Evolutionary conservation across 1,284 basidiomycete genomes (phyloP), one percentile per base, ranked within the genome.

Genomic region (Pisolithus thermaeus): DNA sequence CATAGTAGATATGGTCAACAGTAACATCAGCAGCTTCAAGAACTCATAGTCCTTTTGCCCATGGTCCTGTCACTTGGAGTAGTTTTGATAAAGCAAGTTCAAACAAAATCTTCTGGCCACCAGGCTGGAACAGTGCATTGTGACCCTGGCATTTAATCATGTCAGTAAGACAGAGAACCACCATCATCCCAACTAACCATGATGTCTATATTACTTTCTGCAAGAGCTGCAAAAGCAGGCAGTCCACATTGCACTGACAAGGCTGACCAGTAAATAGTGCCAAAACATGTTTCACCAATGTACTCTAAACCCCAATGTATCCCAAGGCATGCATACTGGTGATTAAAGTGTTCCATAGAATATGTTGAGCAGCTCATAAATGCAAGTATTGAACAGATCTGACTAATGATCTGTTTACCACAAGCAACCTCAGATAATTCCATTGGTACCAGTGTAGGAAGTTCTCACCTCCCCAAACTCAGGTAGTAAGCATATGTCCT

Each of bases 221-320:
- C 14, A 11, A 53, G 44, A 0, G 27, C 36, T n/a, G 47, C 30
- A 20, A 67, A 62, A 3, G 49, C 50, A 2, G 55, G 56, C 1
- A 66, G 49, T 41, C 58, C 59, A 4, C 56, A 58, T 14, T 62
- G 48, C 1, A 69, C 22, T 2, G 66, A 55, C 4, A 49, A 38
- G 1, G 52, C 56, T 3, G 62, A 40, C 35, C 52, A 54, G 46
- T 57, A 62, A 23, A 60, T 44, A 11, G 62, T 67, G 4, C 58
- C 63, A 53, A 70, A 70, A 1, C 61, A 58, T 1, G 68, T 69
- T 32, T 63, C 64, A 2, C 64, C 61, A 28, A 68, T 59, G 11
- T 37, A 55, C 44, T 64, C 58, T 4, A 66, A 54, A 1, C 58
- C 59, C 6, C 55, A 46, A 41, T 28, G 44, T 25, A 56, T 59